Percentiles rank a stretch among this genome's conserved stretches.
Evolutionary conservation across 495 filamentous ascomycete genomes (phyloP).

Genomic region (Extremus antarcticus): DNA sequence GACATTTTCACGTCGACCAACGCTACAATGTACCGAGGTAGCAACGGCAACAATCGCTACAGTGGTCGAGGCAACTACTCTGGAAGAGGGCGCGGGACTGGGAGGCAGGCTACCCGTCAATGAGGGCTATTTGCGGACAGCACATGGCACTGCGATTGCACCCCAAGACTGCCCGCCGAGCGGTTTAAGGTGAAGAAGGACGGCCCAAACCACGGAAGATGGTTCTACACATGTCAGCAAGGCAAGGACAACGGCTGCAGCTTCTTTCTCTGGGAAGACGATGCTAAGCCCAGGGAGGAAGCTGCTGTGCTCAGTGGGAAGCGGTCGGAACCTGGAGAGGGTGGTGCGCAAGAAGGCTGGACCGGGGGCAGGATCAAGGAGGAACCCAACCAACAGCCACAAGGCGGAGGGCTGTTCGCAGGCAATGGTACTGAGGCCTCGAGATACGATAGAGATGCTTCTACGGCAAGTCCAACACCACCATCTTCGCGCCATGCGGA

Average conservation of each 20-base stretch:
- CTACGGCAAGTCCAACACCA: conserved; percentile 6
- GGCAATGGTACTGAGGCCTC: background rate
- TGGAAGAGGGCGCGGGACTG: background rate
- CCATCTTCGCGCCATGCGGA: background rate
- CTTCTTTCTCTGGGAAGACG: conserved; percentile 64
- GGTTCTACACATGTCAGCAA: conserved; percentile 56
- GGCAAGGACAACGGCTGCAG: conserved; percentile 41
- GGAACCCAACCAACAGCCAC: background rate
- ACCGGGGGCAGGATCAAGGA: background rate
- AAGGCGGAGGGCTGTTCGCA: conserved; percentile 7
- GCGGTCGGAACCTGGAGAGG: conserved; percentile 23
- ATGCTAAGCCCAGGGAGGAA: conserved; percentile 47
- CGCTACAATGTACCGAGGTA: background rate
- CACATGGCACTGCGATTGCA: conserved; percentile 46
- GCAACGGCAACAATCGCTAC: background rate
- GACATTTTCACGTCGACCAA: background rate
- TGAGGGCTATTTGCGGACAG: conserved; percentile 17
- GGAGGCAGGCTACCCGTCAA: background rate
- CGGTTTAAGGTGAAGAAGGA: conserved; percentile 55
- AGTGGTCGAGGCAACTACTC: background rate
- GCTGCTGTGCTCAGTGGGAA: conserved; percentile 42
- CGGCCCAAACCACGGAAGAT: conserved; percentile 43
- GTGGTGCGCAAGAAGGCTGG: conserved; percentile 14
- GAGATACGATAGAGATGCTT: background rate
- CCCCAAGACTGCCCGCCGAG: conserved; percentile 47